Percentiles rank a stretch among this genome's conserved stretches.
phyloP scores from a whole-genome alignment of 164 flowering plant species.

The Akebia trifoliata region DNA sequence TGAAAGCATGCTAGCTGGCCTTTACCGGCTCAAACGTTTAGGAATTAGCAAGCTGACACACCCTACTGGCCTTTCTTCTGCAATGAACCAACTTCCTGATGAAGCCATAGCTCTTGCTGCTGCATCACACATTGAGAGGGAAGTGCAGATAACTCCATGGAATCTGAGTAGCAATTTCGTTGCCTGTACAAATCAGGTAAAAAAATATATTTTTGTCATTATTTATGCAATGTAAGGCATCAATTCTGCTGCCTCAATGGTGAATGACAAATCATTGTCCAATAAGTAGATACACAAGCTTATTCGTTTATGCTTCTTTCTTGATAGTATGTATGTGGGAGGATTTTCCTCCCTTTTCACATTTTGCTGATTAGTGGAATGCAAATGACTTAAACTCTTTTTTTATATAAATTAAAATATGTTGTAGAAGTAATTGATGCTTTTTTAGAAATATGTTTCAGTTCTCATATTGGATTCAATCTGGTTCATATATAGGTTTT shows the following conservation, averaged over 20 bases:
- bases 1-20: slow-evolving; percentile 96
- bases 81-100: slow-evolving; percentile 95
- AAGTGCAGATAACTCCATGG: slow-evolving; percentile 95
- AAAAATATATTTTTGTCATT: neutral
- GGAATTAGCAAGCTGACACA: slow-evolving; percentile 72
- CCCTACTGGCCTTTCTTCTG: slow-evolving; percentile 70
- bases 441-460: too few relatives aligned
- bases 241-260: neutral
- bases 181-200: slow-evolving; percentile 83
- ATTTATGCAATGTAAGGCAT: neutral
- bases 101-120: slow-evolving; percentile 97
- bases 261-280: neutral
- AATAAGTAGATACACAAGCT: too few relatives aligned
- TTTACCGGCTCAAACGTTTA: slow-evolving; percentile 75
- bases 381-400: too few relatives aligned
- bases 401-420: too few relatives aligned
- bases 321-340: too few relatives aligned
- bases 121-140: slow-evolving; percentile 97
- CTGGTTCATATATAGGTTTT: too few relatives aligned
- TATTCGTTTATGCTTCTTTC: too few relatives aligned
- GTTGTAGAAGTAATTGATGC: too few relatives aligned
- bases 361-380: too few relatives aligned
- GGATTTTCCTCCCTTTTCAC: too few relatives aligned
- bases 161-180: slow-evolving; percentile 92
- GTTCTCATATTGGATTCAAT: too few relatives aligned